Base-by-base conservation (phyloP, 257 asterid genomes). In the Parsonsia alboflavescens region DNA sequence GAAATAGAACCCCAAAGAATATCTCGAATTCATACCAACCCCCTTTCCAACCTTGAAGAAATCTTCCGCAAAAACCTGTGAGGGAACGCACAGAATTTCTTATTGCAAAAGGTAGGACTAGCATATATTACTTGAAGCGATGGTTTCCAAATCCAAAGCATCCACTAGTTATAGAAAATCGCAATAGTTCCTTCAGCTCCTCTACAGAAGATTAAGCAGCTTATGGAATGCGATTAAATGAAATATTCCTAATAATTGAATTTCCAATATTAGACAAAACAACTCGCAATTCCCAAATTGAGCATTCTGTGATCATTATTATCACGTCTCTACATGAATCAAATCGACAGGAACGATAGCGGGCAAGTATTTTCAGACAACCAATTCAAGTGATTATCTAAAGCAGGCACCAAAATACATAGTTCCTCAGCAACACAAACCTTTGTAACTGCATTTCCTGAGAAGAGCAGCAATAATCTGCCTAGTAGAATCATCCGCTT, bases 401-500 rank as follows among this genome's bases (percentile, higher is more conserved):
- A 11, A 3, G 52, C 3, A 33, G 3, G 3, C 56, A 17, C 53
- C 44, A 17, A 75, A 75, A 28, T 4, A 10, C 57, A 5, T 9
- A 77, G 71, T 15, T n/a, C 39, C 39, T 33, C 26, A 10, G 22
- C 11, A 61, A 26, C 71, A 76, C 87, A 3, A 76, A 95, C 99
- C 99, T 92, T 68, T 90, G 80, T 90, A 95, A 81, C 89, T 86
- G 87, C 99, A 95, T 95, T 89, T 95, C 80, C 97, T 87, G 80
- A 95, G 96, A 79, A 95, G 98, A 30, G 97, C 96, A 46, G 97
- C 76, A 56, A 95, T 93, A 82, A 95, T 92, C 83, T 95, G 98
- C 82, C 98, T 73, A 9, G 99, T 95, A 6, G 99, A 95, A 78
- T 90, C 99, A 79, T 95, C 99, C 39, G 97, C 85, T 83, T 95